phyloP scores from a whole-genome alignment of 768 basidiomycete genomes.

The Agaricus blazei region DNA sequence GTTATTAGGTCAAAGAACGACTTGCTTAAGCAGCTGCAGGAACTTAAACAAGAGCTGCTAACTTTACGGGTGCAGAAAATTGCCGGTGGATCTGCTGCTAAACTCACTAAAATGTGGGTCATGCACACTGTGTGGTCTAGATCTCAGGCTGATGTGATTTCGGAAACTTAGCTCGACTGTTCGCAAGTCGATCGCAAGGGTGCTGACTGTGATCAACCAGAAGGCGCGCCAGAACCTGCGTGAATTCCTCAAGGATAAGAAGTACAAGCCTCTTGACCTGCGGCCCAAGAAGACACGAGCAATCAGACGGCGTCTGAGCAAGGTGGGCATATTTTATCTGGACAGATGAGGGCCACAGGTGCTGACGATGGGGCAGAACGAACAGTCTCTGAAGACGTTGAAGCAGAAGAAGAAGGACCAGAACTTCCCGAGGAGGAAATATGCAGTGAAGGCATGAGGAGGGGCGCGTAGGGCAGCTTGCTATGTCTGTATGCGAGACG shows the following conservation, averaged over 20 bases:
- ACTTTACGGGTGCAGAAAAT: slow-evolving; percentile 97
- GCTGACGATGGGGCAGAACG: slow-evolving; percentile 48
- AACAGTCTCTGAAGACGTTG: slow-evolving; percentile 80
- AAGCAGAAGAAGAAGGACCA: slow-evolving; percentile 92
- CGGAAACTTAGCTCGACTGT: slow-evolving; percentile 67
- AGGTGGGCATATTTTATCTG: slow-evolving; percentile 43
- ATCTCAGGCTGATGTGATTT: slow-evolving; percentile 1
- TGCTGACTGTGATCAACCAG: slow-evolving; percentile 97
- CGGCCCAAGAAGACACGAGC: slow-evolving; percentile 98
- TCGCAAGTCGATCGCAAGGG: slow-evolving; percentile 98
- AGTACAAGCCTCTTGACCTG: slow-evolving; percentile 94
- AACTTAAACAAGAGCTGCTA: slow-evolving; percentile 94
- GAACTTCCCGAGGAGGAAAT: slow-evolving; percentile 93
- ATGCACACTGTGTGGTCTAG: neutral
- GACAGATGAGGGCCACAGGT: neutral
- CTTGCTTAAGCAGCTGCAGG: slow-evolving; percentile 87
- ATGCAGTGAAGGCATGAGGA: slow-evolving; percentile 86
- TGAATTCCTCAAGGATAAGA: slow-evolving; percentile 97
- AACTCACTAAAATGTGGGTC: slow-evolving; percentile 95
- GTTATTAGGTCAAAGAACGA: slow-evolving; percentile 85
- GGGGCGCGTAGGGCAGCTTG: slow-evolving; percentile 15
- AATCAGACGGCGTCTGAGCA: slow-evolving; percentile 91
- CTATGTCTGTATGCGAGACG: slow-evolving; percentile 15
- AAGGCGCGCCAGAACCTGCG: slow-evolving; percentile 96
- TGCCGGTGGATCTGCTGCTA: slow-evolving; percentile 90